phyloP scores from a whole-genome alignment of 257 asterid species.

The Fraxinus excelsior region DNA sequence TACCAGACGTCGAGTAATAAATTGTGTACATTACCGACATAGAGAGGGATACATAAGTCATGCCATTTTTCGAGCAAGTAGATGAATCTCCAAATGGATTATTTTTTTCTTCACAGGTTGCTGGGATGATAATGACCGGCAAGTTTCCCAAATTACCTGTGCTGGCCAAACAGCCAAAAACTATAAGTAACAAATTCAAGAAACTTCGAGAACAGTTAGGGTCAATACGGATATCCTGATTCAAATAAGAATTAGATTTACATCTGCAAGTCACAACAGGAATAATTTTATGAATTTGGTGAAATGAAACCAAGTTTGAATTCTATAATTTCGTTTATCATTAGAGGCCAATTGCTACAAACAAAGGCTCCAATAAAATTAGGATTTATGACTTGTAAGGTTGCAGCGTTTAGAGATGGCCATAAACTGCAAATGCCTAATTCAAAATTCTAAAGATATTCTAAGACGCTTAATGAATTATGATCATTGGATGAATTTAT shows the following conservation, averaged over 20 bases:
- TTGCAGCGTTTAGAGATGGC: neutral
- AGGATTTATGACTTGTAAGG: neutral
- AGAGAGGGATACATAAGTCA: slow-evolving; percentile 48
- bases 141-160: slow-evolving; percentile 47
- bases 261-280: neutral
- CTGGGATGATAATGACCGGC: slow-evolving; percentile 47
- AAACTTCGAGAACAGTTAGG: neutral
- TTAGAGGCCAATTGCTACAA: neutral
- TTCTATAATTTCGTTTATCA: neutral
- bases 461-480: neutral
- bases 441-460: neutral
- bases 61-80: slow-evolving; percentile 36
- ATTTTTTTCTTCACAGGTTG: slow-evolving; percentile 40
- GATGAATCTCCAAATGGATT: slow-evolving; percentile 49
- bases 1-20: neutral
- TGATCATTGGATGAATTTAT: neutral
- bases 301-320: neutral
- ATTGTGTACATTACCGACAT: slow-evolving; percentile 34
- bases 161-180: neutral
- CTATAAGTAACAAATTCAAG: neutral
- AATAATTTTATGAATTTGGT: neutral
- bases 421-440: neutral
- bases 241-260: neutral
- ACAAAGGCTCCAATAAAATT: neutral
- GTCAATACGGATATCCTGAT: neutral